phyloP scores from a whole-genome alignment of 1,284 basidiomycete genomes.

The Ceratorhiza oryzae-sativae region DNA sequence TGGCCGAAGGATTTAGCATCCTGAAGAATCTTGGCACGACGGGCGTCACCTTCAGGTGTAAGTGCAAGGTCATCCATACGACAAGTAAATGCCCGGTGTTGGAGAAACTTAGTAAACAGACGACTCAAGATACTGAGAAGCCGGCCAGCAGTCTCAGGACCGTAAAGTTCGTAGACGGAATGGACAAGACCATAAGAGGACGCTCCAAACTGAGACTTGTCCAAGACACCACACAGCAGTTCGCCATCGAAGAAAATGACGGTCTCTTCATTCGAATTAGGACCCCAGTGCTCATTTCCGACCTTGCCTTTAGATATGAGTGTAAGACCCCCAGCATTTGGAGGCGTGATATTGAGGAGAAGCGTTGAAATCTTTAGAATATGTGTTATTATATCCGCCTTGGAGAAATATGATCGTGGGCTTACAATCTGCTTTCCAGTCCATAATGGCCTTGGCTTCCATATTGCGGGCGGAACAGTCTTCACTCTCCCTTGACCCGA shows the following conservation, averaged over 20 bases:
- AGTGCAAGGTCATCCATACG: constrained; percentile 98
- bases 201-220: constrained; percentile 98
- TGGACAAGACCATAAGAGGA: constrained; percentile 96
- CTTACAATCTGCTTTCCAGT: constrained; percentile 97
- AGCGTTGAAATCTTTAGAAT: constrained; percentile 85
- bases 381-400: background rate
- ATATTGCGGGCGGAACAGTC: constrained; percentile 90
- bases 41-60: constrained; percentile 80
- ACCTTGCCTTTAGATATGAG: constrained; percentile 88
- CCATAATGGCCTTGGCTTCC: constrained; percentile 92
- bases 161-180: constrained; percentile 99
- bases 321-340: constrained; percentile 83
- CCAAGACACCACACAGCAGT: constrained; percentile 89
- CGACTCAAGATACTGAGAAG: constrained; percentile 93
- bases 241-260: constrained; percentile 95
- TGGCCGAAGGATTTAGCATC: constrained; percentile 79
- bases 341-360: constrained; percentile 89
- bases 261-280: constrained; percentile 73
- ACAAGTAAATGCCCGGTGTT: constrained; percentile 97
- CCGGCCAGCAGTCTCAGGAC: constrained; percentile 86
- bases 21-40: constrained; percentile 73
- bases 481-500: constrained; percentile 71
- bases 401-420: constrained; percentile 35
- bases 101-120: constrained; percentile 95
- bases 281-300: constrained; percentile 80